Conservation (phyloP, 1,284 basidiomycete species). For the Sporisorium sorghi region DNA sequence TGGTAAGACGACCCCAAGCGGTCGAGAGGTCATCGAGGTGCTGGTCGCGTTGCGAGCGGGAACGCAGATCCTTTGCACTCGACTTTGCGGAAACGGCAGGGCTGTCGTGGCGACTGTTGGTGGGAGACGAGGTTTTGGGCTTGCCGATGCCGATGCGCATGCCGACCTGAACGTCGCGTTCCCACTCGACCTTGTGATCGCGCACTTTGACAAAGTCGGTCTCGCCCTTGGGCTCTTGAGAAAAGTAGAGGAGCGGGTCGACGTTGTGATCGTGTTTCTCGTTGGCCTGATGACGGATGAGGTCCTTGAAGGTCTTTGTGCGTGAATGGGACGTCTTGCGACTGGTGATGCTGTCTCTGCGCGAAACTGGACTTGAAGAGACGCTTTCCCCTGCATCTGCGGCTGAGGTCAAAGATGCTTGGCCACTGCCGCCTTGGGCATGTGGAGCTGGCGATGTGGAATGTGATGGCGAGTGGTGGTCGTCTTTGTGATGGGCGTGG, state of each 20-base stretch:
- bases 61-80: constrained; percentile 39
- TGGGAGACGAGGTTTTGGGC: constrained; percentile 28
- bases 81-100: constrained; percentile 41
- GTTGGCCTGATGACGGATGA: constrained; percentile 14
- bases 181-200: constrained; percentile 58
- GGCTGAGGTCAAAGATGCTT: constrained; percentile 4
- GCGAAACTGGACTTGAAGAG: constrained; percentile 16
- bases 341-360: constrained; percentile 43
- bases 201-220: constrained; percentile 42
- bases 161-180: constrained; percentile 53
- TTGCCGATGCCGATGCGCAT: constrained; percentile 61
- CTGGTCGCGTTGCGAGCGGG: constrained; percentile 26
- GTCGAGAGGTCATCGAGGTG: constrained; percentile 38
- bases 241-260: constrained; percentile 47
- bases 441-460: neutral
- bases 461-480: constrained; percentile 8
- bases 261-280: constrained; percentile 29
- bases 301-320: constrained; percentile 33
- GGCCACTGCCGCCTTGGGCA: neutral
- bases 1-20: constrained; percentile 53
- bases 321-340: constrained; percentile 31
- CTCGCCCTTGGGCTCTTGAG: constrained; percentile 54
- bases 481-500: neutral
- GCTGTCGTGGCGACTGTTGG: constrained; percentile 25
- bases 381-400: constrained; percentile 8